Percentiles rank a stretch among this genome's conserved stretches.
Evolutionary conservation across 2,329 filamentous ascomycete species (phyloP).

Genomic region (Diaporthe longicolla): DNA sequence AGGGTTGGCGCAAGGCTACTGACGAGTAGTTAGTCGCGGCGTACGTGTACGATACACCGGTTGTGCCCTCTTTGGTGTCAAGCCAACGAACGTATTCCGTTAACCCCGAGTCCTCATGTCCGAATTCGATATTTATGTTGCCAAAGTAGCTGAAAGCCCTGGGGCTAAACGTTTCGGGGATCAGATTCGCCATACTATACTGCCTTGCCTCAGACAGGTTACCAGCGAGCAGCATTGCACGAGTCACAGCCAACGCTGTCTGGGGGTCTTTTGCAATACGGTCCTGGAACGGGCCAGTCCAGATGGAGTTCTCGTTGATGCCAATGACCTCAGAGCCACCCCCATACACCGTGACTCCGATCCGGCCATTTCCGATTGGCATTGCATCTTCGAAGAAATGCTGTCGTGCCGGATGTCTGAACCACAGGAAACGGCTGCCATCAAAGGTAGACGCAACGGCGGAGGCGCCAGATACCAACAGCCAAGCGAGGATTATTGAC

Average conservation of each 20-base stretch:
- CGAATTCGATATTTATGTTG: conserved; percentile 10
- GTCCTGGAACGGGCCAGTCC: conserved; percentile 22
- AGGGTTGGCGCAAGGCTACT: not conserved
- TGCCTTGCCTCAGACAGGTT: conserved; percentile 12
- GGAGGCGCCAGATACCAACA: not conserved
- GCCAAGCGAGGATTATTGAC: not conserved
- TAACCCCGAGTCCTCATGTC: not conserved
- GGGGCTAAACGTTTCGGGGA: not conserved
- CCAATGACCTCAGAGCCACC: conserved; percentile 9
- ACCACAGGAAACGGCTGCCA: conserved; percentile 13
- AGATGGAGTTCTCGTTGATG: conserved; percentile 34
- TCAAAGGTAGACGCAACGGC: not conserved
- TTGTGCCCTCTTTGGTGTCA: conserved; percentile 17
- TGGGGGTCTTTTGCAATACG: conserved; percentile 2
- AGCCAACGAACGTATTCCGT: conserved; percentile 16
- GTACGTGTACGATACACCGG: conserved; percentile 9
- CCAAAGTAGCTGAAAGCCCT: conserved; percentile 17
- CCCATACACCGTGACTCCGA: conserved; percentile 19
- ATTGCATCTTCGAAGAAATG: conserved; percentile 16
- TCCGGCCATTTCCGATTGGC: conserved; percentile 19
- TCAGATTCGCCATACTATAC: conserved; percentile 10
- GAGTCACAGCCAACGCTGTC: not conserved
- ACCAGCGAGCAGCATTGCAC: conserved; percentile 4
- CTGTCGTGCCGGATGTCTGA: not conserved
- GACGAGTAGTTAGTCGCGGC: not conserved